These are phyloP conservation scores for Zhuliangozyma blackwelliae DNA, from an alignment of 1,139 yeast species.

Conservation along the genomic window DNA sequence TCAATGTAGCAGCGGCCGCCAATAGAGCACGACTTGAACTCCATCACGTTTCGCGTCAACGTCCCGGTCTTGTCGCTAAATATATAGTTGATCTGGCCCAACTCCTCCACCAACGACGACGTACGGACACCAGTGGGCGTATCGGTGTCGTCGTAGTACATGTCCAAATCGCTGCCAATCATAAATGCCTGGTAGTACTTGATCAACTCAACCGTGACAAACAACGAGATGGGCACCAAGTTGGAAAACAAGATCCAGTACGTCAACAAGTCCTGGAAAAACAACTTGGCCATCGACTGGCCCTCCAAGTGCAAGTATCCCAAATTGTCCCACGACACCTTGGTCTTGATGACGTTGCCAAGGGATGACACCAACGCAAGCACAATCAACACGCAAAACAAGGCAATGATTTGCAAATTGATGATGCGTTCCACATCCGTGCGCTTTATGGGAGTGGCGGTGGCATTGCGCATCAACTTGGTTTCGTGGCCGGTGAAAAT, in stretches of 20 bases:
- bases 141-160: constrained; percentile 83
- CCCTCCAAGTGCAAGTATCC: constrained; percentile 68
- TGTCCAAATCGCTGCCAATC: constrained; percentile 90
- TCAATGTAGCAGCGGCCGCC: constrained; percentile 89
- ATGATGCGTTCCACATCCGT: constrained; percentile 97
- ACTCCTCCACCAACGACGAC: constrained; percentile 90
- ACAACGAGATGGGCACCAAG: constrained; percentile 89
- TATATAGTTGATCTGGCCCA: constrained; percentile 93
- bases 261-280: constrained; percentile 83
- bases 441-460: constrained; percentile 95
- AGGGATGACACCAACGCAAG: constrained; percentile 76
- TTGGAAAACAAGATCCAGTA: constrained; percentile 96
- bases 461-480: constrained; percentile 95
- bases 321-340: constrained; percentile 49
- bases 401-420: constrained; percentile 83
- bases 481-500: constrained; percentile 98
- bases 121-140: constrained; percentile 96
- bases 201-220: constrained; percentile 93
- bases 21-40: constrained; percentile 88
- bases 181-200: constrained; percentile 92
- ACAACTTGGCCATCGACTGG: constrained; percentile 62
- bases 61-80: constrained; percentile 98
- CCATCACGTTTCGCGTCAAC: constrained; percentile 92
- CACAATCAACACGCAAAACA: constrained; percentile 73
- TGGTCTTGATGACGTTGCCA: constrained; percentile 78